A percentile compares a stretch with the other conserved stretches of the same genome.
These are phyloP conservation scores for Plasmodium ovale DNA, from an alignment of 169 alveolate species.

Conservation along the genomic window DNA sequence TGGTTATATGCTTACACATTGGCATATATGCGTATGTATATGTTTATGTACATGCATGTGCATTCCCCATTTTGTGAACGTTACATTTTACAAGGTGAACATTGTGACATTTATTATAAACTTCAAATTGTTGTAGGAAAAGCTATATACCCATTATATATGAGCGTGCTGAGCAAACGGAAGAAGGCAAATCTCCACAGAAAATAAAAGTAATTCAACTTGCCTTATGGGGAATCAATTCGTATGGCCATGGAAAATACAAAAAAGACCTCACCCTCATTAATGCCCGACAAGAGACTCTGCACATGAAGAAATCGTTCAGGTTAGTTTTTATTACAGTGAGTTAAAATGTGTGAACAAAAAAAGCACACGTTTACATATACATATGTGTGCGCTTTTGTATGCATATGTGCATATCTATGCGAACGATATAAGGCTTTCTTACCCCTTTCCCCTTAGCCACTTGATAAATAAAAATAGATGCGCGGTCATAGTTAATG, in stretches of 20 bases:
- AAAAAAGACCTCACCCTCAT: constrained; percentile 33
- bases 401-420: neutral
- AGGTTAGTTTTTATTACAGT: constrained; percentile 2
- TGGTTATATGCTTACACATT: no score
- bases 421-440: neutral
- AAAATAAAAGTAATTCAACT: constrained; percentile 24
- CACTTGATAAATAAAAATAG: constrained; percentile 44
- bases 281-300: constrained; percentile 39
- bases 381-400: neutral
- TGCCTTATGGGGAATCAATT: constrained; percentile 45
- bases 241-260: constrained; percentile 22
- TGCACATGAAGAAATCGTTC: constrained; percentile 46
- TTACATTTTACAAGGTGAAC: neutral
- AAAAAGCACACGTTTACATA: constrained; percentile 8
- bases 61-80: neutral
- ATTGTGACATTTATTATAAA: constrained; percentile 6
- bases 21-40: no score
- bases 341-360: neutral
- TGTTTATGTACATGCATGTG: no score
- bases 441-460: constrained; percentile 10
- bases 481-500: constrained; percentile 53
- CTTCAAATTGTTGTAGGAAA: constrained; percentile 22
- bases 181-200: neutral
- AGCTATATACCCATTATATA: constrained; percentile 43
- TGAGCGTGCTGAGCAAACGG: constrained; percentile 27